These are phyloP conservation scores for Didymella sp. DNA, from an alignment of 2,329 filamentous ascomycete genomes.

Conservation along the genomic window DNA sequence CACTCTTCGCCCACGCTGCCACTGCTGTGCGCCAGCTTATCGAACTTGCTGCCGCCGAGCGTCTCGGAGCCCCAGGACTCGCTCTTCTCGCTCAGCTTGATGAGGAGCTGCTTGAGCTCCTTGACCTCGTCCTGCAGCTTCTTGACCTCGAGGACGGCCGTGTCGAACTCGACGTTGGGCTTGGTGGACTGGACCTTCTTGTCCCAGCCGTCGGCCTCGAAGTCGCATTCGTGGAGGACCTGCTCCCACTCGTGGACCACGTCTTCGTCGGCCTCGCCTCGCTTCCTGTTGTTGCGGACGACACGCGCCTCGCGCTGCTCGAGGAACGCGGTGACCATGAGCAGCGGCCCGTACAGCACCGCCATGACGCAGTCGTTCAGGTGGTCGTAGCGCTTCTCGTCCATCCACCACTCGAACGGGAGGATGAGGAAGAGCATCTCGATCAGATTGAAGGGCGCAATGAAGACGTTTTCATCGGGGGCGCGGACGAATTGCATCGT, in stretches of 20 bases:
- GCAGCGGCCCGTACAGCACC: conserved; percentile 80
- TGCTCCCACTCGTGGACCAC: conserved; percentile 93
- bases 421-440: conserved; percentile 81
- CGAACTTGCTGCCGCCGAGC: conserved; percentile 37
- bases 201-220: conserved; percentile 84
- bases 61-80: conserved; percentile 42
- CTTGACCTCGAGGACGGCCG: conserved; percentile 70
- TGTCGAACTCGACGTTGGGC: conserved; percentile 83
- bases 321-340: conserved; percentile 75
- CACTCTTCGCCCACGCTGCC: conserved; percentile 37
- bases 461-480: conserved; percentile 97
- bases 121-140: conserved; percentile 54
- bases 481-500: conserved; percentile 97
- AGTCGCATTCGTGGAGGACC: conserved; percentile 72
- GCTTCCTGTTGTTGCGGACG: conserved; percentile 75
- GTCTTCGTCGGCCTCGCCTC: conserved; percentile 90
- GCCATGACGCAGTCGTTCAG: conserved; percentile 92
- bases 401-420: conserved; percentile 95
- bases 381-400: conserved; percentile 72
- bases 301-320: conserved; percentile 56
- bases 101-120: conserved; percentile 53
- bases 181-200: conserved; percentile 78
- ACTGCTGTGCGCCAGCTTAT: conserved; percentile 29
- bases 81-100: conserved; percentile 35
- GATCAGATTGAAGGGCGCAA: conserved; percentile 92